phyloP scores from a whole-genome alignment of 305 asterid genomes.

The Plantago coronopus region DNA sequence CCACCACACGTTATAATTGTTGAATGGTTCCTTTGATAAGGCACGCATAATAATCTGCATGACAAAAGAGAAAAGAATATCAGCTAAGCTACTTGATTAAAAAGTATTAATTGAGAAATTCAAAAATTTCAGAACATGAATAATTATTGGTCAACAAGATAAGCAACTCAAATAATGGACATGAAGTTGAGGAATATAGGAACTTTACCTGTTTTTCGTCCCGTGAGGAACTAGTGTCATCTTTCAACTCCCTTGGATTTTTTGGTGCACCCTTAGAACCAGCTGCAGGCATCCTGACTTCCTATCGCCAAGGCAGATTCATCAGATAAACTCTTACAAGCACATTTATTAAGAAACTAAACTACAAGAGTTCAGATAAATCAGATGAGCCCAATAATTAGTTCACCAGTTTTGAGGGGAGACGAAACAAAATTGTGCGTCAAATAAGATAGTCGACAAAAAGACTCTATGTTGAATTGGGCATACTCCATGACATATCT shows the following conservation, averaged over 20 bases:
- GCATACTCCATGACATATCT: conserved; percentile 2
- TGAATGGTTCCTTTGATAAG: conserved; percentile 62
- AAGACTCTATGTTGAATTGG: conserved; percentile 6
- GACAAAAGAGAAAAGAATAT: conserved; percentile 15
- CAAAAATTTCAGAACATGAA: not conserved
- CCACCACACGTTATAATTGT: conserved; percentile 85
- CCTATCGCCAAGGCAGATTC: conserved; percentile 41
- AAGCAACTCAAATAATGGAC: not conserved
- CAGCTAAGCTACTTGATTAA: conserved; percentile 9
- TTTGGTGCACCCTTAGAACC: conserved; percentile 75
- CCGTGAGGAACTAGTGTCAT: conserved; percentile 78
- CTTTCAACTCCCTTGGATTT: conserved; percentile 79
- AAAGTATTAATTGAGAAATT: not conserved
- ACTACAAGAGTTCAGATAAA: not conserved
- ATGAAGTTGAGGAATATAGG: conserved; percentile 1
- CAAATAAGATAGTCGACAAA: conserved; percentile 8
- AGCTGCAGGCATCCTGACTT: conserved; percentile 96
- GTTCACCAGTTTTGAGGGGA: conserved; percentile 4
- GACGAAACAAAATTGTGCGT: not conserved
- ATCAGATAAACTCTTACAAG: not conserved
- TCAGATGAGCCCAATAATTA: too few relatives aligned
- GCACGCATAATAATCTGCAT: conserved; percentile 78
- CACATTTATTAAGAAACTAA: not conserved
- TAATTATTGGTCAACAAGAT: too few relatives aligned
- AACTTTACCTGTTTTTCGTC: conserved; percentile 75